Evolutionary conservation across 2,329 filamentous ascomycete species (phyloP).

Genomic region (Ophiostoma sp.): DNA sequence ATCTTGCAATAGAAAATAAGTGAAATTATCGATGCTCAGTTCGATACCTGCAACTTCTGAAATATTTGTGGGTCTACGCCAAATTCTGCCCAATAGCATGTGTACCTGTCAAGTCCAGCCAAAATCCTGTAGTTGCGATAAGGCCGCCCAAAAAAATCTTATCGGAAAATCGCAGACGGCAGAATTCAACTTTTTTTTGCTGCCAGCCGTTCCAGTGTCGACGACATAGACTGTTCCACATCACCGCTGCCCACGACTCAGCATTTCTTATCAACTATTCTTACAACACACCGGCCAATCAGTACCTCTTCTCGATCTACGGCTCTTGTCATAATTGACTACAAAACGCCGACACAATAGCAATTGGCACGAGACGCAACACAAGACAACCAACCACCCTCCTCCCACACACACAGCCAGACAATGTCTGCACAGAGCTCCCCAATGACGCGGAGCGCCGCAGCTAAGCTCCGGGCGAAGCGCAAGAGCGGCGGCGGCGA

Average conservation of each 20-base stretch:
- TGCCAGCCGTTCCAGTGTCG: not conserved
- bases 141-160: conserved; percentile 18
- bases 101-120: not conserved
- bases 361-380: not conserved
- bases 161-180: conserved; percentile 4
- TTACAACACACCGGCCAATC: not conserved
- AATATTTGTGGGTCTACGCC: not conserved
- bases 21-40: not conserved
- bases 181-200: conserved; percentile 1
- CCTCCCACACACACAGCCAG: not conserved
- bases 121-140: not conserved
- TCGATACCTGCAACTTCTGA: not conserved
- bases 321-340: not conserved
- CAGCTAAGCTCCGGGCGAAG: conserved; percentile 25
- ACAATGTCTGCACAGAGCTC: conserved; percentile 24
- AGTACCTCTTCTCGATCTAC: not conserved
- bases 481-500: conserved; percentile 21
- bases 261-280: not conserved
- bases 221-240: not conserved
- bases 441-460: conserved; percentile 24
- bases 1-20: not conserved
- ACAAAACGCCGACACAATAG: not conserved
- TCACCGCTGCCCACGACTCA: not conserved
- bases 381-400: not conserved
- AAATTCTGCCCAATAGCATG: not conserved